Evolutionary conservation across 202 grass and related monocot genomes (phyloP).

Genomic region (Cymbopogon flexuosus): DNA sequence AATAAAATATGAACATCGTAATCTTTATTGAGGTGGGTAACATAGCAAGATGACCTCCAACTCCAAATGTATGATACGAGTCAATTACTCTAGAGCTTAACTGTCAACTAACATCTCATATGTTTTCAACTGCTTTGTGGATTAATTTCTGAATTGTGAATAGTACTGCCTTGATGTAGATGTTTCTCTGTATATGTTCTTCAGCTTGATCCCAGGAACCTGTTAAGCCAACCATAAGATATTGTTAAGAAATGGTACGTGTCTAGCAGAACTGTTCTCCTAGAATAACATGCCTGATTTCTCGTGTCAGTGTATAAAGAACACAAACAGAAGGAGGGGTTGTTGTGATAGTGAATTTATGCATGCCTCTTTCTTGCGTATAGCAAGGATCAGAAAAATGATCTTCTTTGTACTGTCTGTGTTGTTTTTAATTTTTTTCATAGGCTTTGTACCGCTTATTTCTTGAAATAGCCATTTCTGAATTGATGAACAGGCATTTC

Average conservation of each 20-base stretch:
- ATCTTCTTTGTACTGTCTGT: background rate
- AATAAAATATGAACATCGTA: slow-evolving; percentile 5
- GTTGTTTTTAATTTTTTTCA: background rate
- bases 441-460: slow-evolving; percentile 1
- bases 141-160: slow-evolving; percentile 23
- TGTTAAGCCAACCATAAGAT: slow-evolving; percentile 33
- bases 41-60: background rate
- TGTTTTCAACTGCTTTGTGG: slow-evolving; percentile 12
- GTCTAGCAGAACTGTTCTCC: slow-evolving; percentile 4
- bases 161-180: slow-evolving; percentile 26
- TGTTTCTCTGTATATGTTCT: slow-evolving; percentile 18
- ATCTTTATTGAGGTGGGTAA: slow-evolving; percentile 4
- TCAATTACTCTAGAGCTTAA: slow-evolving; percentile 24
- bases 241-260: slow-evolving; percentile 18
- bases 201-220: slow-evolving; percentile 57
- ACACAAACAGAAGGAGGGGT: background rate
- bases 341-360: background rate
- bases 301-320: background rate
- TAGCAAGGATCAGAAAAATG: background rate
- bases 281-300: slow-evolving; percentile 33
- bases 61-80: background rate
- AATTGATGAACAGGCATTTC: background rate
- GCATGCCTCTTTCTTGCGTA: slow-evolving; percentile 16
- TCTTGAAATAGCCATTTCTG: background rate
- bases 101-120: slow-evolving; percentile 5